These are phyloP conservation scores for Cryptococcus maquisensis DNA, from an alignment of 1,284 basidiomycete species.

Conservation along the genomic window DNA sequence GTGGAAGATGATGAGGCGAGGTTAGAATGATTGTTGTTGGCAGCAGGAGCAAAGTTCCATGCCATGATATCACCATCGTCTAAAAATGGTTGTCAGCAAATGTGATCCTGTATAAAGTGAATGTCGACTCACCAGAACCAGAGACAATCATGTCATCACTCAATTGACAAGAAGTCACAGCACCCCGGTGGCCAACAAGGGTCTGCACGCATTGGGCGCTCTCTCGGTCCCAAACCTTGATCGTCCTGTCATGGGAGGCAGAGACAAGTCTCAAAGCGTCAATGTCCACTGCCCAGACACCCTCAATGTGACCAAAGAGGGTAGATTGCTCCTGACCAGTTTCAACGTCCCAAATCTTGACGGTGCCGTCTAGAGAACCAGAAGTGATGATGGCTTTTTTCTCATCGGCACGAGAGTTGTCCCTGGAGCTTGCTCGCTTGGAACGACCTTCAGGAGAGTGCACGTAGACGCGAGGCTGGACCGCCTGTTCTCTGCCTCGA, in stretches of 20 bases:
- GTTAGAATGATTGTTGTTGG: background rate
- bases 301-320: slow-evolving; percentile 87
- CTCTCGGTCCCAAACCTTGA: slow-evolving; percentile 82
- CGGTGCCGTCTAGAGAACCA: slow-evolving; percentile 90
- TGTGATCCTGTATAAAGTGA: background rate
- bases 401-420: slow-evolving; percentile 24
- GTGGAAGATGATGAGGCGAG: background rate
- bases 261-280: slow-evolving; percentile 89
- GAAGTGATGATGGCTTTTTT: slow-evolving; percentile 71
- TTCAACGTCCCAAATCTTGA: slow-evolving; percentile 95
- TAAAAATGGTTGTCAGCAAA: slow-evolving; percentile 20
- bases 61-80: slow-evolving; percentile 51
- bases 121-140: slow-evolving; percentile 74
- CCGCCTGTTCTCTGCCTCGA: slow-evolving; percentile 9
- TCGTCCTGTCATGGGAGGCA: slow-evolving; percentile 66
- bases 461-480: slow-evolving; percentile 36
- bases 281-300: slow-evolving; percentile 91
- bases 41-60: slow-evolving; percentile 64
- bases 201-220: slow-evolving; percentile 84
- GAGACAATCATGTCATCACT: slow-evolving; percentile 95
- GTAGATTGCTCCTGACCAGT: slow-evolving; percentile 74
- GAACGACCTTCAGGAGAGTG: slow-evolving; percentile 17
- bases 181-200: slow-evolving; percentile 87
- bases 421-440: slow-evolving; percentile 1
- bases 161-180: slow-evolving; percentile 84